phyloP scores from a whole-genome alignment of 1,284 basidiomycete species.

The Vanrija sp. region DNA sequence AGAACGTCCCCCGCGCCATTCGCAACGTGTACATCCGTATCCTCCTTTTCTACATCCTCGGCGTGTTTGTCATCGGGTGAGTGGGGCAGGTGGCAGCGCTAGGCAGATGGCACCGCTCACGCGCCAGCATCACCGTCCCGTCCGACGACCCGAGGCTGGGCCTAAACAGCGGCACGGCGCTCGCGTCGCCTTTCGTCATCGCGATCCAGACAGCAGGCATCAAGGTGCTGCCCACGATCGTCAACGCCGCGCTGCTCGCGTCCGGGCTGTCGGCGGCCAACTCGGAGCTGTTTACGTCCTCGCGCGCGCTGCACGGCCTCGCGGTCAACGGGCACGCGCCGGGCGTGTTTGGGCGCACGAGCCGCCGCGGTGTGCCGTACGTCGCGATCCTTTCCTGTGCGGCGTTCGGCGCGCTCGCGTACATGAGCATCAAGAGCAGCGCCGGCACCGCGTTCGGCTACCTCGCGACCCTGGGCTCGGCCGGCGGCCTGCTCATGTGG shows the following conservation, averaged over 20 bases:
- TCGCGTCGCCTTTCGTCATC: conserved; percentile 32
- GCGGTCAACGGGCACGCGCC: conserved; percentile 33
- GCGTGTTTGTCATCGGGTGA: conserved; percentile 3
- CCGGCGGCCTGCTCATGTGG: conserved; percentile 64
- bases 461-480: conserved; percentile 62
- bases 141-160: conserved; percentile 16
- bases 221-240: conserved; percentile 37
- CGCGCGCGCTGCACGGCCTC: conserved; percentile 29
- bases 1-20: conserved; percentile 72
- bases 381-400: conserved; percentile 64
- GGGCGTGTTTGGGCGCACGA: conserved; percentile 17
- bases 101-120: too few relatives aligned
- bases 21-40: conserved; percentile 72
- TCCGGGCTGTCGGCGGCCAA: conserved; percentile 44
- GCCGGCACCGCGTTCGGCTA: conserved; percentile 69
- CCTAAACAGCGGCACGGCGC: conserved; percentile 14
- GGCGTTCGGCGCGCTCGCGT: conserved; percentile 57
- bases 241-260: conserved; percentile 42
- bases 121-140: conserved; percentile 13
- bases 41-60: conserved; percentile 63
- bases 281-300: conserved; percentile 31
- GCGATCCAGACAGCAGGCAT: conserved; percentile 45
- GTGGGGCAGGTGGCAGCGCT: conserved; percentile 1
- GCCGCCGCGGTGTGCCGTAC: conserved; percentile 29
- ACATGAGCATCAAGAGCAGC: conserved; percentile 58